phyloP scores from a whole-genome alignment of 148 eudicot genomes.

The Linanthus parryae region DNA sequence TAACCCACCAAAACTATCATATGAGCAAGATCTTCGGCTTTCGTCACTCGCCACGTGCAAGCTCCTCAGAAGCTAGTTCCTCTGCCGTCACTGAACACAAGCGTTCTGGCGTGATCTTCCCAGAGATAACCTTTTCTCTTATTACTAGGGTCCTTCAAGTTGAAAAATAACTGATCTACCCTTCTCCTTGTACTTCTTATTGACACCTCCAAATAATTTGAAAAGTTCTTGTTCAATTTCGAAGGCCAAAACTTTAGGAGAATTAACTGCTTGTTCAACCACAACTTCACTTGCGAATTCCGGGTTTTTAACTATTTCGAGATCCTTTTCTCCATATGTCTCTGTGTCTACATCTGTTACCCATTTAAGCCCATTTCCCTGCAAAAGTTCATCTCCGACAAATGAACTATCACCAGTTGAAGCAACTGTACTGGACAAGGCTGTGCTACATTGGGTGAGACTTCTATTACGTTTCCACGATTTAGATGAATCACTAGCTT shows the following conservation, averaged over 20 bases:
- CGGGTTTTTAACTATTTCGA: conserved; percentile 22
- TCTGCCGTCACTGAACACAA: conserved; percentile 94
- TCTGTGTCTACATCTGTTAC: conserved; percentile 48
- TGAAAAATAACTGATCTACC: conserved; percentile 88
- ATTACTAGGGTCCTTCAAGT: conserved; percentile 83
- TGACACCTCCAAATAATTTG: conserved; percentile 85
- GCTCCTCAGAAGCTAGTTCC: conserved; percentile 96
- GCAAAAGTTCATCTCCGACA: conserved; percentile 63
- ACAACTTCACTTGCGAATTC: conserved; percentile 20
- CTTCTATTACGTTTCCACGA: background rate
- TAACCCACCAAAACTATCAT: conserved; percentile 79
- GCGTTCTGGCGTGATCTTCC: conserved; percentile 71
- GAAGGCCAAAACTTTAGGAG: conserved; percentile 59
- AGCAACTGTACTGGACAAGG: conserved; percentile 47
- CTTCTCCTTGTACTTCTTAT: conserved; percentile 92
- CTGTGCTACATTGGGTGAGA: conserved; percentile 35
- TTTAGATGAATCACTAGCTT: background rate
- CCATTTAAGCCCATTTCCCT: conserved; percentile 94
- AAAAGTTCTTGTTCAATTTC: conserved; percentile 80
- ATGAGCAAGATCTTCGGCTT: conserved; percentile 78
- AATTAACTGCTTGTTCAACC: conserved; percentile 17
- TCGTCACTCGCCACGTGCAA: conserved; percentile 95
- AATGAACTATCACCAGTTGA: conserved; percentile 49
- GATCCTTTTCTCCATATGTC: conserved; percentile 30
- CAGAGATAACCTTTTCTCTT: conserved; percentile 85